These are phyloP conservation scores for Cystofilobasidium macerans DNA, from an alignment of 768 basidiomycete genomes.

Conservation along the genomic window DNA sequence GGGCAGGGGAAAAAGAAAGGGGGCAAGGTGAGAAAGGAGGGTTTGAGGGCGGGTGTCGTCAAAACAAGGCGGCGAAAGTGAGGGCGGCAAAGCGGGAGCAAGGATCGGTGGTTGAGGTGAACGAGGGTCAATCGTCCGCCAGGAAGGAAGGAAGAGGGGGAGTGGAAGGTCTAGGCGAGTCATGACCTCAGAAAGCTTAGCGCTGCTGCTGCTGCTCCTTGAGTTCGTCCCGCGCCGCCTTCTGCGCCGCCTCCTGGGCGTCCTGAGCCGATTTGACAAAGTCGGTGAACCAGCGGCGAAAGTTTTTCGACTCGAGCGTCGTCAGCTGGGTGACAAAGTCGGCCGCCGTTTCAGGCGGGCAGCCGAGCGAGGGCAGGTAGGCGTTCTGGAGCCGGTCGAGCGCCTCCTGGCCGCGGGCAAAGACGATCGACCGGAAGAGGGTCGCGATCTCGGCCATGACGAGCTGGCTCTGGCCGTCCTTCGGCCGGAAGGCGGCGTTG, in stretches of 20 bases:
- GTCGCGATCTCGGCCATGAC: slow-evolving; percentile 82
- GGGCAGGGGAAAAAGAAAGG: too few relatives aligned
- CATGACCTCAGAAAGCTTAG: too few relatives aligned
- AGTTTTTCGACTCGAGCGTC: slow-evolving; percentile 36
- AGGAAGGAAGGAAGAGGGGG: too few relatives aligned
- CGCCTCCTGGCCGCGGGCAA: slow-evolving; percentile 68
- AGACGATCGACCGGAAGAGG: slow-evolving; percentile 65
- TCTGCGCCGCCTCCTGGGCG: slow-evolving; percentile 20
- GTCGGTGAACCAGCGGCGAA: slow-evolving; percentile 37
- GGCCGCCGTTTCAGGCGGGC: slow-evolving; percentile 63
- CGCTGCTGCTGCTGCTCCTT: neutral
- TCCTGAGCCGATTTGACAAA: slow-evolving; percentile 33
- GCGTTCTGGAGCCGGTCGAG: slow-evolving; percentile 64
- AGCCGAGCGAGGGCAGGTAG: slow-evolving; percentile 78
- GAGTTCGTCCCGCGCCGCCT: slow-evolving; percentile 8
- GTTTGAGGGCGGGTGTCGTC: too few relatives aligned
- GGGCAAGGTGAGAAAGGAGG: too few relatives aligned
- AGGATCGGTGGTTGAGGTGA: too few relatives aligned
- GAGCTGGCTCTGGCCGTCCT: slow-evolving; percentile 73
- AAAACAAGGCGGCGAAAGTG: too few relatives aligned
- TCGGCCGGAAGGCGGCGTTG: slow-evolving; percentile 66
- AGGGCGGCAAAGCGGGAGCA: too few relatives aligned
- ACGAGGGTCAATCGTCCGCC: too few relatives aligned
- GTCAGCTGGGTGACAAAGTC: slow-evolving; percentile 48
- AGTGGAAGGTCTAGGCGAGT: too few relatives aligned